Conservation (phyloP, 2,329 filamentous ascomycete genomes). For the Colletotrichum navitas region DNA sequence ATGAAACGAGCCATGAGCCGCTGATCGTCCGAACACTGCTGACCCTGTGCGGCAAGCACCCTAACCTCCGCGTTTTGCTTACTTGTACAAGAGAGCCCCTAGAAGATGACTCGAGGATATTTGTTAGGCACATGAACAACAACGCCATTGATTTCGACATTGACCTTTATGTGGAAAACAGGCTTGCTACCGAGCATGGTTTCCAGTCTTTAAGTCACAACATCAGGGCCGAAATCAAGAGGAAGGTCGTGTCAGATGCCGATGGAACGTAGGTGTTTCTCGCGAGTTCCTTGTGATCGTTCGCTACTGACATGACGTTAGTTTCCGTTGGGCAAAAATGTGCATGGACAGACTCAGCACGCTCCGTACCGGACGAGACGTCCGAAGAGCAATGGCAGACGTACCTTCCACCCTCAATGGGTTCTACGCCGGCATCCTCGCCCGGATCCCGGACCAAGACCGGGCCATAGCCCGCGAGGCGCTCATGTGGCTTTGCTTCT, state of each 20-base stretch:
- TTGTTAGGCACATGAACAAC: conserved; percentile 41
- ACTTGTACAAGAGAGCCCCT: conserved; percentile 44
- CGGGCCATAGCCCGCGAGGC: conserved; percentile 45
- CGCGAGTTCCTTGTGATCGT: background rate
- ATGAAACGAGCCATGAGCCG: conserved; percentile 43
- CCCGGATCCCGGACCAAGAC: conserved; percentile 45
- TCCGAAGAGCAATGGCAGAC: conserved; percentile 42
- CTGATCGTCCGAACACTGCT: conserved; percentile 41
- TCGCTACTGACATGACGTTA: conserved; percentile 20
- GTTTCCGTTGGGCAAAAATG: conserved; percentile 49
- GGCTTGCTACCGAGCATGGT: conserved; percentile 42
- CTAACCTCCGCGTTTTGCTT: conserved; percentile 43
- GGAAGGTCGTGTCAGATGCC: conserved; percentile 42
- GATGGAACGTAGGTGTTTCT: conserved; percentile 45
- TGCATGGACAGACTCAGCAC: conserved; percentile 46
- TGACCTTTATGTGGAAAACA: conserved; percentile 44
- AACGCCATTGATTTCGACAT: conserved; percentile 45
- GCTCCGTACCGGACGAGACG: conserved; percentile 44
- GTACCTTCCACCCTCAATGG: conserved; percentile 46
- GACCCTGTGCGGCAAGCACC: conserved; percentile 41
- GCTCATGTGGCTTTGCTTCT: conserved; percentile 47
- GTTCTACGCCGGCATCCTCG: conserved; percentile 45
- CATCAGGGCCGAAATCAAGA: conserved; percentile 44
- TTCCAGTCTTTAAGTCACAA: conserved; percentile 43
- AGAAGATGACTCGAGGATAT: conserved; percentile 18